Percentiles rank a stretch among this genome's conserved stretches.
phyloP scores from a whole-genome alignment of 179 eudicot species.

The Pouteria campechiana region DNA sequence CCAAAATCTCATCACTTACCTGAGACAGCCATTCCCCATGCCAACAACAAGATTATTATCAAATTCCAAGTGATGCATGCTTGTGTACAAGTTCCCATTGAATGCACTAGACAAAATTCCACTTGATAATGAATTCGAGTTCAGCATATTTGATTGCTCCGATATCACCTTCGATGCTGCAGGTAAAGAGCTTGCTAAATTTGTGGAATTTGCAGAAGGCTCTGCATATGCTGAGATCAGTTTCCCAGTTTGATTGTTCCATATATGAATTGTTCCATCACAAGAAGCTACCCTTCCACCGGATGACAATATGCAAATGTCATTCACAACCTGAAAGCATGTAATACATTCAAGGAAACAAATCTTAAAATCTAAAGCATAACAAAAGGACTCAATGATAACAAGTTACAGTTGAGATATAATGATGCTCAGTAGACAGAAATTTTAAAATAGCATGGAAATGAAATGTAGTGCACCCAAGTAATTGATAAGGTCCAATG shows the following conservation, averaged over 20 bases:
- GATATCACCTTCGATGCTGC: slow-evolving; percentile 35
- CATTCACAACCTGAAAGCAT: slow-evolving; percentile 71
- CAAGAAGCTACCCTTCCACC: slow-evolving; percentile 83
- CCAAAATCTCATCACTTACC: no score
- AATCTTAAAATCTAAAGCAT: neutral
- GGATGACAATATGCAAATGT: slow-evolving; percentile 58
- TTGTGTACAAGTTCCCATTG: slow-evolving; percentile 80
- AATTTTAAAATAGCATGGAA: no score
- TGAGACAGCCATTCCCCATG: slow-evolving; percentile 87
- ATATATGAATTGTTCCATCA: slow-evolving; percentile 90
- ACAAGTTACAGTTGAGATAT: no score
- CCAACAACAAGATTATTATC: slow-evolving; percentile 68
- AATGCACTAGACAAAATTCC: slow-evolving; percentile 67
- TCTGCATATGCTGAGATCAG: slow-evolving; percentile 63
- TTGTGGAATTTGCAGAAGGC: slow-evolving; percentile 36
- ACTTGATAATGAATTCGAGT: slow-evolving; percentile 49
- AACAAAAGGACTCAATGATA: neutral
- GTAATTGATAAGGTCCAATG: no score
- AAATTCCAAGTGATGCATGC: slow-evolving; percentile 75
- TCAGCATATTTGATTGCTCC: slow-evolving; percentile 65
- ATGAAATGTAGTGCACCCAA: no score
- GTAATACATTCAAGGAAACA: slow-evolving; percentile 1
- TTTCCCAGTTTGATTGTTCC: slow-evolving; percentile 91
- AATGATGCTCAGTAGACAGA: no score
- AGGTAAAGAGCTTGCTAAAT: slow-evolving; percentile 23